Base-by-base conservation (phyloP, 768 basidiomycete genomes). In the Hygrophoropsis aurantiaca region DNA sequence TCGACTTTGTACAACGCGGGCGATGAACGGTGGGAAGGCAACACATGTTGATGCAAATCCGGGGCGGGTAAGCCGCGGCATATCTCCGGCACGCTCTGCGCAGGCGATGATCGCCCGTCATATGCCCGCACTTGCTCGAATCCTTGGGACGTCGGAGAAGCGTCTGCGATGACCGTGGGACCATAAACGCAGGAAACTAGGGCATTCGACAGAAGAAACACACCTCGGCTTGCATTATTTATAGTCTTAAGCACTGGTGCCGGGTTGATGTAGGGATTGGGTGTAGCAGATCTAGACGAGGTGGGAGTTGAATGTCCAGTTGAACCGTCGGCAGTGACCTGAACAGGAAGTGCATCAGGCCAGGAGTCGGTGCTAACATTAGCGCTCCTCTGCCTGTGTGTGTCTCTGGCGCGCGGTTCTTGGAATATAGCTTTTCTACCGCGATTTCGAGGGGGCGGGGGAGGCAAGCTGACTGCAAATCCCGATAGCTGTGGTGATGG, bases 221-320 rank as follows among this genome's bases (percentile, higher is more conserved):
- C 23, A 26, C 55, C 58, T 4, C 15, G 7, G 19, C 18, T 27
- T 15, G 37, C 49, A 16, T 51, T 47, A 39, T 53, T 37, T 37
- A 50, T 26, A 42, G 49, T 30, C 3, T 15, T 21, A 26, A 61
- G 16, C 26, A 51, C 26, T 16, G 72, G 73, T 5, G 69, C 50
- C 1, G 70, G 69, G 49, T 71, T 72, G 51, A 71, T 59, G 46
- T 61, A 69, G 11, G 69, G 67, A 47, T 71, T 72, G 23, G 58
- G 51, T 1, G 62, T 59, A 4, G 42, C 53, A 1, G 55, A 46
- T 26, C 59, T 55, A 0, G 64, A 64, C 21, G 53, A 50, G 24
- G 32, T 27, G 11, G 51, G 27, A 36, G 37, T 30, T 10, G 59
- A 39, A 15, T 50, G 49, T 11, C 26, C 40, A 7, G 33, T 19